Conservation (phyloP, 257 asterid genomes). For the Sherardia arvensis region DNA sequence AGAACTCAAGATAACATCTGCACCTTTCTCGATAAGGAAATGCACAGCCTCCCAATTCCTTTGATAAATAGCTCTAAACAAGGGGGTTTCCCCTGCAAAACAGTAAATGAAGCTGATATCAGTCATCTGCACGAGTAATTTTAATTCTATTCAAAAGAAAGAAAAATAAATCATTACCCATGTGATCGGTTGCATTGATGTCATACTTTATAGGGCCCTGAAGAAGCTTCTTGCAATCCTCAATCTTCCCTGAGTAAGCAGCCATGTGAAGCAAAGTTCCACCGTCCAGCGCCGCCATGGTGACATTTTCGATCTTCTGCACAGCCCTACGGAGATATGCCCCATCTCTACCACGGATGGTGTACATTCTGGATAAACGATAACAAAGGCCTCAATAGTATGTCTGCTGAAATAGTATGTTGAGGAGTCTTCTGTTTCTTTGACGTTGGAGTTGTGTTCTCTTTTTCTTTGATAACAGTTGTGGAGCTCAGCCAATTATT, state of each 20-base stretch:
- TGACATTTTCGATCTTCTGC: not conserved
- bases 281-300: not conserved
- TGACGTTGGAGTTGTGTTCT: too few relatives aligned
- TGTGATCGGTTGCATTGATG: too few relatives aligned
- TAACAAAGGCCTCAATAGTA: not conserved
- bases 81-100: constrained; percentile 18
- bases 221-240: too few relatives aligned
- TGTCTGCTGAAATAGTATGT: too few relatives aligned
- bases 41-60: not conserved
- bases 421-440: too few relatives aligned
- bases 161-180: too few relatives aligned
- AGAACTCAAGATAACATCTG: not conserved
- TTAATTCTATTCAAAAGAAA: too few relatives aligned
- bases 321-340: not conserved
- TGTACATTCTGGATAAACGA: not conserved
- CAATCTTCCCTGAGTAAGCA: not conserved
- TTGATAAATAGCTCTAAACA: constrained; percentile 11
- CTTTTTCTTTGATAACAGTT: too few relatives aligned
- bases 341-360: not conserved
- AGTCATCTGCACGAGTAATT: too few relatives aligned
- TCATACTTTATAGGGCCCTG: not conserved
- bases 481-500: too few relatives aligned
- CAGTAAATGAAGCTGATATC: not conserved
- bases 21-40: constrained; percentile 14
- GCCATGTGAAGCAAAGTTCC: not conserved